phyloP scores from a whole-genome alignment of 1,139 yeast species.

The Candida sojae region DNA sequence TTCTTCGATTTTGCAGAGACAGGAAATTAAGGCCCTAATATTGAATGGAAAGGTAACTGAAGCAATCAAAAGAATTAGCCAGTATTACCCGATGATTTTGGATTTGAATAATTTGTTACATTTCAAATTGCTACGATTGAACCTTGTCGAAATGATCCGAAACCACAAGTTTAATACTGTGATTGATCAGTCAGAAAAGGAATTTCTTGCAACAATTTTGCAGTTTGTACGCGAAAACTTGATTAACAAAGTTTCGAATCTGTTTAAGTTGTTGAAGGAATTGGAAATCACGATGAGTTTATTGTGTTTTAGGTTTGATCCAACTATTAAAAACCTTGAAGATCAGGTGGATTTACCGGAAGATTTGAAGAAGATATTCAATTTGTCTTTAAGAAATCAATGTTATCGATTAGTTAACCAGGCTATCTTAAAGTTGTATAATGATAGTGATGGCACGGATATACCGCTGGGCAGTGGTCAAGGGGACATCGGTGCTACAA shows the following conservation, averaged over 20 bases:
- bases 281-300: slow-evolving; percentile 72
- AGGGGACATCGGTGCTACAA: not conserved
- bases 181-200: slow-evolving; percentile 34
- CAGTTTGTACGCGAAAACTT: slow-evolving; percentile 62
- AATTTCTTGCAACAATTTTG: slow-evolving; percentile 57
- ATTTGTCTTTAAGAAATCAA: slow-evolving; percentile 54
- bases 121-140: slow-evolving; percentile 60
- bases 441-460: slow-evolving; percentile 13
- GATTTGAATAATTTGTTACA: slow-evolving; percentile 60
- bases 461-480: slow-evolving; percentile 16
- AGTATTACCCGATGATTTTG: slow-evolving; percentile 53
- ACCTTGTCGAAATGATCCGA: slow-evolving; percentile 65
- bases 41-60: slow-evolving; percentile 50
- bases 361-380: slow-evolving; percentile 51
- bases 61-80: slow-evolving; percentile 48
- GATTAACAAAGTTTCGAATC: slow-evolving; percentile 55
- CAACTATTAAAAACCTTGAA: slow-evolving; percentile 29
- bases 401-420: slow-evolving; percentile 63
- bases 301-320: slow-evolving; percentile 54
- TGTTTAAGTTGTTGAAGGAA: slow-evolving; percentile 56
- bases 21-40: slow-evolving; percentile 48
- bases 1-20: slow-evolving; percentile 49
- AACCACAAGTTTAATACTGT: slow-evolving; percentile 39
- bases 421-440: slow-evolving; percentile 36
- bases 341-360: slow-evolving; percentile 52